Evolutionary conservation across 2,329 filamentous ascomycete genomes (phyloP).

Genomic region (Fusarium concolor): DNA sequence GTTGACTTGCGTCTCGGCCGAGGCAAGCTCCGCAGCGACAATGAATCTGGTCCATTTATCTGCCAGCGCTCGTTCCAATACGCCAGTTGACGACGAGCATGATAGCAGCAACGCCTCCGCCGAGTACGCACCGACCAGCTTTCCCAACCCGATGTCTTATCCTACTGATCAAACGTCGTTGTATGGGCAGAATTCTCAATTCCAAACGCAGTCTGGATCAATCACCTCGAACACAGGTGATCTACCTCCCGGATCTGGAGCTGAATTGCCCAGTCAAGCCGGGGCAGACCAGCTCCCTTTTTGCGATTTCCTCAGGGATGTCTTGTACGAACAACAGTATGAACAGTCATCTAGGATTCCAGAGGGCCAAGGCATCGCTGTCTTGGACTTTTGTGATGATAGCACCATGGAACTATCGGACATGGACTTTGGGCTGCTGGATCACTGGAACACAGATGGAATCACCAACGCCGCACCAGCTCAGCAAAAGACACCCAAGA

Average conservation of each 20-base stretch:
- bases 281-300: constrained; percentile 57
- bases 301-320: constrained; percentile 62
- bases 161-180: constrained; percentile 30
- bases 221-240: constrained; percentile 39
- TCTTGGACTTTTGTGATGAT: constrained; percentile 64
- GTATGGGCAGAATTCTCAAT: constrained; percentile 23
- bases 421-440: constrained; percentile 63
- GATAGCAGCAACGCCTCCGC: constrained; percentile 32
- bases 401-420: constrained; percentile 63
- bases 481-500: constrained; percentile 42
- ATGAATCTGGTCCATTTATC: constrained; percentile 60
- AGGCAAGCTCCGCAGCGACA: constrained; percentile 55
- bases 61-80: constrained; percentile 49
- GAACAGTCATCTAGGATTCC: constrained; percentile 50
- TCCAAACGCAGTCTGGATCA: constrained; percentile 33
- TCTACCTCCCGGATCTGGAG: constrained; percentile 32
- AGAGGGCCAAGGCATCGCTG: constrained; percentile 57
- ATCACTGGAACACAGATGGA: constrained; percentile 60
- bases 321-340: constrained; percentile 61
- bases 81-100: constrained; percentile 38
- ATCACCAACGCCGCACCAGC: constrained; percentile 41
- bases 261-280: constrained; percentile 28
- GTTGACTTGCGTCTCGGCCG: constrained; percentile 56
- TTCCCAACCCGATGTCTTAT: constrained; percentile 15
- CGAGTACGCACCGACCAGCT: constrained; percentile 15